A percentile compares a stretch with the other conserved stretches of the same genome.
Conservation (phyloP, 345 rosid genomes). For the Populus simonii region DNA sequence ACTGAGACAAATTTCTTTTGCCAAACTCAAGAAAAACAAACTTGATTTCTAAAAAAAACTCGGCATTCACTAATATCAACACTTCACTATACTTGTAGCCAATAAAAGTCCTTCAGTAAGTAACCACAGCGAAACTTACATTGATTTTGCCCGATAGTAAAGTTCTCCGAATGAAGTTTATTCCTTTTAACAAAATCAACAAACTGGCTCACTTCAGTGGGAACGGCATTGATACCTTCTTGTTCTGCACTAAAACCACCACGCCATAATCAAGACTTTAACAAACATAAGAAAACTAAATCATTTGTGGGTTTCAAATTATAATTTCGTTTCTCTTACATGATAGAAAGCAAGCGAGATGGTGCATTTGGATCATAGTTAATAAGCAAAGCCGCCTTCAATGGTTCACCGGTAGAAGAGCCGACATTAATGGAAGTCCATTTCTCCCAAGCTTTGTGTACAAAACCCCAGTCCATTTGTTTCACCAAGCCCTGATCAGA, state of each 20-base stretch:
- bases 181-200: constrained; percentile 60
- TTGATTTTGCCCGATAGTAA: constrained; percentile 65
- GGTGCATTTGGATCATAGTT: constrained; percentile 75
- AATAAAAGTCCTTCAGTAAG: not conserved
- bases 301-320: too few relatives aligned
- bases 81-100: not conserved
- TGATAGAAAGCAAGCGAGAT: constrained; percentile 72
- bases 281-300: too few relatives aligned
- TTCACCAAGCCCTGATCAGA: not conserved
- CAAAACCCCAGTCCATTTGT: constrained; percentile 64
- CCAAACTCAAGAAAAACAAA: not conserved
- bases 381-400: constrained; percentile 71
- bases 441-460: constrained; percentile 66
- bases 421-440: constrained; percentile 64
- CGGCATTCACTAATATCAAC: too few relatives aligned
- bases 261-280: not conserved
- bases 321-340: constrained; percentile 37
- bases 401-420: constrained; percentile 55
- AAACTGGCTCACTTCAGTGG: constrained; percentile 56
- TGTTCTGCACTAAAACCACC: constrained; percentile 54
- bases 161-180: constrained; percentile 62
- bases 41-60: too few relatives aligned
- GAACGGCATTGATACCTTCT: constrained; percentile 62
- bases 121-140: constrained; percentile 41
- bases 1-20: not conserved